Percentiles rank a stretch among this genome's conserved stretches.
These are phyloP conservation scores for Ganoderma leucocontextum DNA, from an alignment of 1,284 basidiomycete genomes.

Conservation along the genomic window DNA sequence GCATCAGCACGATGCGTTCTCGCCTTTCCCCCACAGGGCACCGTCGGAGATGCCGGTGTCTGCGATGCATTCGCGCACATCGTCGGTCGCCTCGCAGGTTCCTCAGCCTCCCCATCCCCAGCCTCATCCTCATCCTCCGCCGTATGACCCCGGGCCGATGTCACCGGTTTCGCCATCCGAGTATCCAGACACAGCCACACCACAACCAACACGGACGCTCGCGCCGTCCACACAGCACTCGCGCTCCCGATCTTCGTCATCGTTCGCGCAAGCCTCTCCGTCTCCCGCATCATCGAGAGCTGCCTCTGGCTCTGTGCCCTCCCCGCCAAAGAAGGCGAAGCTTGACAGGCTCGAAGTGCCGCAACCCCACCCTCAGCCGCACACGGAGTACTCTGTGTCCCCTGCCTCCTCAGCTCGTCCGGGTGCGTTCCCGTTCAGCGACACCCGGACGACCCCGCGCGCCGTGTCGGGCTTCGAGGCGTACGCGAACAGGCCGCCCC, in stretches of 20 bases:
- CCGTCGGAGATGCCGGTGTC: conserved; percentile 16
- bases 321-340: conserved; percentile 36
- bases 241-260: neutral
- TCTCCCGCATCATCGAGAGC: conserved; percentile 9
- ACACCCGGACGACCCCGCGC: conserved; percentile 11
- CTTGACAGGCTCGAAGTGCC: conserved; percentile 8
- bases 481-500: conserved; percentile 10
- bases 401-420: conserved; percentile 16
- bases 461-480: conserved; percentile 16
- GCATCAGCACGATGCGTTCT: conserved; percentile 1
- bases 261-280: conserved; percentile 4
- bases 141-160: neutral
- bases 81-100: conserved; percentile 18
- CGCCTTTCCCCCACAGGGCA: neutral
- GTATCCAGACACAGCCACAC: neutral
- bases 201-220: neutral
- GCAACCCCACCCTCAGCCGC: conserved; percentile 2
- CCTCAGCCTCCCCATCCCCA: conserved; percentile 7
- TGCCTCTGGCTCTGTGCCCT: conserved; percentile 15
- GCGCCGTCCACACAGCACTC: neutral
- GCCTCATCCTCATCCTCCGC: neutral
- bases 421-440: conserved; percentile 18
- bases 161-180: conserved; percentile 16
- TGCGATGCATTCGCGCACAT: conserved; percentile 15
- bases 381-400: conserved; percentile 17